phyloP scores from a whole-genome alignment of 306 rosid genomes.

The Acacia acuminata region DNA sequence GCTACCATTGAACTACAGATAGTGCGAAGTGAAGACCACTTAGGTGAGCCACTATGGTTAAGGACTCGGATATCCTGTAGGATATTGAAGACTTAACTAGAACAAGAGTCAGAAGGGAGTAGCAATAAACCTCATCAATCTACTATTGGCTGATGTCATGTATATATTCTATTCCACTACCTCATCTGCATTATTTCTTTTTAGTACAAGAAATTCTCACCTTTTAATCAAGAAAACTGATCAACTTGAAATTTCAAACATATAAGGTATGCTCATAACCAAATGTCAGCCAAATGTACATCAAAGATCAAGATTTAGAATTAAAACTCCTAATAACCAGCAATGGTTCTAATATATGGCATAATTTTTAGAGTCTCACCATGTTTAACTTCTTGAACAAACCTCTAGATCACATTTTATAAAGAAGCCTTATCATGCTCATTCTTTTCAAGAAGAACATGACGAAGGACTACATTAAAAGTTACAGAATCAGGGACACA shows the following conservation, averaged over 20 bases:
- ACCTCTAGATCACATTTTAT: background rate
- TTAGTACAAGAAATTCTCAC: background rate
- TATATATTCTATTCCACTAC: background rate
- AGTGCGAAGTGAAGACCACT: too few relatives aligned
- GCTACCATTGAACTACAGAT: too few relatives aligned
- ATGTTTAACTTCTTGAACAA: background rate
- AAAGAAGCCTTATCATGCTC: too few relatives aligned
- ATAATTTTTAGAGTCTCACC: background rate
- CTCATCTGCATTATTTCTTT: background rate
- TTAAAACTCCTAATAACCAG: background rate
- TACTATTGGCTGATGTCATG: background rate
- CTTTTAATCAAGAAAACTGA: background rate
- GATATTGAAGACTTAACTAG: too few relatives aligned
- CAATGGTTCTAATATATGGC: background rate
- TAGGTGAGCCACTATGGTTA: too few relatives aligned
- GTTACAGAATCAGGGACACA: background rate
- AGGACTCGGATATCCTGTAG: too few relatives aligned
- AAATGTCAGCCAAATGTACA: background rate
- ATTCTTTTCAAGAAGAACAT: too few relatives aligned
- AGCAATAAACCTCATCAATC: background rate
- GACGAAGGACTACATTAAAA: too few relatives aligned
- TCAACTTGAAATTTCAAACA: background rate
- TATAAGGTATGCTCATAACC: background rate
- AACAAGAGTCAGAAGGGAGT: too few relatives aligned
- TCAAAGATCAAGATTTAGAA: background rate